Conservation (phyloP, 768 basidiomycete species). For the Hypholoma fasciculare region DNA sequence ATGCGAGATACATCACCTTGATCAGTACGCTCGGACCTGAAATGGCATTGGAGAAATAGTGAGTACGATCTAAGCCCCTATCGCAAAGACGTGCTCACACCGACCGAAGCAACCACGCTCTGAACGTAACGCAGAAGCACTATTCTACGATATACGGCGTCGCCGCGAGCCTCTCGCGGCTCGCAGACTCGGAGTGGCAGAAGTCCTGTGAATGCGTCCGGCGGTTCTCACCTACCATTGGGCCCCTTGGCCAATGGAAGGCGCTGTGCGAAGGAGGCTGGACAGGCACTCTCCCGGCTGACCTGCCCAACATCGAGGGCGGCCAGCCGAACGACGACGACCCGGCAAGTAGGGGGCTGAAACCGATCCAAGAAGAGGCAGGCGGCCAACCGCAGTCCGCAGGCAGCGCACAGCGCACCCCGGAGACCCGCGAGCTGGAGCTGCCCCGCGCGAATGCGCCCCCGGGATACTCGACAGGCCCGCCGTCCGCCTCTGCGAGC, state of each 20-base stretch:
- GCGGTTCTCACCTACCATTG: slow-evolving; percentile 64
- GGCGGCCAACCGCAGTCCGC: not conserved
- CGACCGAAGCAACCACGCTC: slow-evolving; percentile 62
- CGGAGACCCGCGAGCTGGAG: slow-evolving; percentile 8
- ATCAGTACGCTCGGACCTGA: slow-evolving; percentile 74
- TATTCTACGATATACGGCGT: slow-evolving; percentile 55
- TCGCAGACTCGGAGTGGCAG: slow-evolving; percentile 82
- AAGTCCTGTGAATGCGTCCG: slow-evolving; percentile 73
- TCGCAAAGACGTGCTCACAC: not conserved
- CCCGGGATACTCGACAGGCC: slow-evolving; percentile 13
- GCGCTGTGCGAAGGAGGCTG: slow-evolving; percentile 78
- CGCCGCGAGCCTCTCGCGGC: slow-evolving; percentile 62
- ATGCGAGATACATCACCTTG: slow-evolving; percentile 73
- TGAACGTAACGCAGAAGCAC: slow-evolving; percentile 63
- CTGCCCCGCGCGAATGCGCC: slow-evolving; percentile 7
- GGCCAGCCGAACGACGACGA: slow-evolving; percentile 1
- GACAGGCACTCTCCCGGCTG: slow-evolving; percentile 50
- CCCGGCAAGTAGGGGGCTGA: slow-evolving; percentile 1
- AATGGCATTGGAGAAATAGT: slow-evolving; percentile 82
- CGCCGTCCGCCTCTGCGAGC: slow-evolving; percentile 16
- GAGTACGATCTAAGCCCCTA: slow-evolving; percentile 24
- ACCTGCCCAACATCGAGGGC: slow-evolving; percentile 36
- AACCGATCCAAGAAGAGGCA: slow-evolving; percentile 18
- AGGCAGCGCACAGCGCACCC: slow-evolving; percentile 2
- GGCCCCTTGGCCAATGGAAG: slow-evolving; percentile 71